Base-by-base conservation (phyloP, 345 rosid genomes). In the Arabidopsis suecica region DNA sequence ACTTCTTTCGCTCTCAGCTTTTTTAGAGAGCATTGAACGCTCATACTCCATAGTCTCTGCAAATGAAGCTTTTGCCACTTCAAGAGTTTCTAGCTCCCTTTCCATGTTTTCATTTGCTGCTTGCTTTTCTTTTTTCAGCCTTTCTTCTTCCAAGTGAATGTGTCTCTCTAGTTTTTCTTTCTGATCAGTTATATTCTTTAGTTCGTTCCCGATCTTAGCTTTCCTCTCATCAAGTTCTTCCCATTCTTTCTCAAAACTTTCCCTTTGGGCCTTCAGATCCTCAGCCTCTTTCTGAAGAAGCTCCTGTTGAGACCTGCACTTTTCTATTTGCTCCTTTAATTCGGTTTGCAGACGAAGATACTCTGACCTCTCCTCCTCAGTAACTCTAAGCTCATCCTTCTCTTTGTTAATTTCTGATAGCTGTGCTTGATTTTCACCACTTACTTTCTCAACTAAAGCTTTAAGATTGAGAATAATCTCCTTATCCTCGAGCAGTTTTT, bases 231-330 rank as follows among this genome's bases (percentile, higher is more conserved):
- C 97, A 64, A 95, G 86, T 42, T 86, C 91, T 54, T 88, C 97
- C 99, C 99, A 92, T 71, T 95, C 97, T 81, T 80, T 90, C 88
- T 95, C 99, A 83, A 95, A 95, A 70, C 79, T 84, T 74, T 89
- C 93, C 75, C 84, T 95, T 66, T 90, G 99, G 71, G 54, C 80
- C 85, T 88, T 95, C 74, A 95, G 82, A 78, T 92, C 97, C 55
- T 89, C 97, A 73, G 83, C 84, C 80, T 90, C 99, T 80, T 90
- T 92, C 84, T 83, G 75, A 81, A 90, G 90, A 69, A 86, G 69
- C 78, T 88, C 96, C 76, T 92, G 87, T 65, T 82, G 92, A 71
- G 68, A 80, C 84, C 97, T 84, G 76, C 89, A 86, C 70, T 88
- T 89, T 28, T 91, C 89, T 73, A 84, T 78, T 83, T 90, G 91